Evolutionary conservation across 495 filamentous ascomycete genomes (phyloP), one percentile per base, ranked within the genome.

Genomic region (Opeltia flavorubescens): DNA sequence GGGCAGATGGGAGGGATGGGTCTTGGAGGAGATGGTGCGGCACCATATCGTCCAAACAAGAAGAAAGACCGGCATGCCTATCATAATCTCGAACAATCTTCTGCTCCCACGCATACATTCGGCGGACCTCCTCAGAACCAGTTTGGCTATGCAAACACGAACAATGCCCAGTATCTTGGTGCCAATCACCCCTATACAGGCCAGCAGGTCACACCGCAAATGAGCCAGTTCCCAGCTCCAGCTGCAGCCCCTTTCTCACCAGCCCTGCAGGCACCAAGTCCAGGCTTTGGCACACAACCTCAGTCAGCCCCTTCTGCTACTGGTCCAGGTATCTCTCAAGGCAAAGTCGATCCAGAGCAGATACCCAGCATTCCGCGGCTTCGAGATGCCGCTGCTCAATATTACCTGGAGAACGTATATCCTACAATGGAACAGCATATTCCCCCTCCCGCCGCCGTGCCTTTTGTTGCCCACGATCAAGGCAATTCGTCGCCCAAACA

Each of bases 401-500:
- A 94, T 61, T 99, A 91, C 59, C 73, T 86, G 47, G 79, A 68
- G 53, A 81, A 94, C 60, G 72, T 93, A 20, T 95, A 93, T 59
- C 88, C 91, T 7, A 99, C 91, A 8, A 89, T 95, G 66, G 88
- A 94, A 61, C 80, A 81, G 26, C 86, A 94, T 58, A 67, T 89
- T 2, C 86, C 91, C 15, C 91, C 91, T 17, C 87, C 93, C 21
- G 87, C 86, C 11, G 73, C 81, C n/a, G 75, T 89, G 24, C 86
- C 93, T 0, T 96, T 91, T 55, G 81, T 95, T 42, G 86, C 87
- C 9, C 82, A 79, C 52, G 91, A 99, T 59, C 93, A 96, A 63
- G 89, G 91, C 50, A 99, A 95, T 60, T 83, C 93, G 18, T 96
- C 91, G 8, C 93, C 91, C 18, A 94, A 94, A 62, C 88, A 86